Conservation (phyloP, 2,329 filamentous ascomycete genomes). For the Aspergillus sp. region DNA sequence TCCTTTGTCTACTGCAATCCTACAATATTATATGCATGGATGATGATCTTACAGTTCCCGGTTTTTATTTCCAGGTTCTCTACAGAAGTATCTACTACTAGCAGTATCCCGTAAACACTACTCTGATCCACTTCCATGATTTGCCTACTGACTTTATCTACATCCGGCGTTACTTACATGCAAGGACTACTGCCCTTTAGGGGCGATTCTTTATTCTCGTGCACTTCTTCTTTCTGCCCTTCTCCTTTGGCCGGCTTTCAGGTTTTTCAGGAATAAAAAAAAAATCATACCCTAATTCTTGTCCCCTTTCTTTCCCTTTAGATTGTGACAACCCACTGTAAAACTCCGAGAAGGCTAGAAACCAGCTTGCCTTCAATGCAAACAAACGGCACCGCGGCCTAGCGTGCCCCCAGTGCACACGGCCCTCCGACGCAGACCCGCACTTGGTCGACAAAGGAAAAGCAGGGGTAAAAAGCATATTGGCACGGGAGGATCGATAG, state of each 20-base stretch:
- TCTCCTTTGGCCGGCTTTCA: not conserved
- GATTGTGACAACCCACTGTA: constrained; percentile 17
- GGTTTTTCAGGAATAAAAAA: not conserved
- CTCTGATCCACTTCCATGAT: constrained; percentile 12
- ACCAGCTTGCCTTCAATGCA: constrained; percentile 29
- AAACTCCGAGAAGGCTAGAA: constrained; percentile 24
- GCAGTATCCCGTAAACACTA: constrained; percentile 7
- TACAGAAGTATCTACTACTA: not conserved
- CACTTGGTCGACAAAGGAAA: constrained; percentile 9
- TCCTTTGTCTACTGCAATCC: not conserved
- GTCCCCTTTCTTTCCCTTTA: constrained; percentile 3
- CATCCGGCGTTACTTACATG: constrained; percentile 13
- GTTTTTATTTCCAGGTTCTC: not conserved
- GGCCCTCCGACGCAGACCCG: not conserved
- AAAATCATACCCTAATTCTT: constrained; percentile 2
- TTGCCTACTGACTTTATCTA: constrained; percentile 10
- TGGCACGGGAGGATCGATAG: not conserved
- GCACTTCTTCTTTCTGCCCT: not conserved
- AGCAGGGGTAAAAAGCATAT: constrained; percentile 5
- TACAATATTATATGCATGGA: too few species aligned
- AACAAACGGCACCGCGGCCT: constrained; percentile 16
- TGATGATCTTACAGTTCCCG: too few species aligned
- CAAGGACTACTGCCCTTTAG: constrained; percentile 14
- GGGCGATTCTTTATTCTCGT: constrained; percentile 3
- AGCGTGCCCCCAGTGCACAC: constrained; percentile 13